Conservation (phyloP, 495 filamentous ascomycete species). For the Bombardia bombarda region DNA sequence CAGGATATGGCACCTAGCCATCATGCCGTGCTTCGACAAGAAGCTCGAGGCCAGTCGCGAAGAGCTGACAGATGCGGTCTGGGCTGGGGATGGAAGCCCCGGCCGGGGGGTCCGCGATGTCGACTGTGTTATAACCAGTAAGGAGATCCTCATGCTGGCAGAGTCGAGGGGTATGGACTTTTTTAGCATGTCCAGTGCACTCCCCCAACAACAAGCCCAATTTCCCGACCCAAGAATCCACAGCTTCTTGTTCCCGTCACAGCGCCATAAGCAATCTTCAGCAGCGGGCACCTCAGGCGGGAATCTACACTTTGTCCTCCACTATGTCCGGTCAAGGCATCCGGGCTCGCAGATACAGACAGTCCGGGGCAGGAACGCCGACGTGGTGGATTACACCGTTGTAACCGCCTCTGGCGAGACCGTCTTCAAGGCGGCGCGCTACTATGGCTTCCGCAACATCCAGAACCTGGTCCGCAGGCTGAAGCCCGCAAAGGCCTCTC, state of each 20-base stretch:
- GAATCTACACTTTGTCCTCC: constrained; percentile 74
- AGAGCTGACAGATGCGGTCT: constrained; percentile 77
- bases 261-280: constrained; percentile 14
- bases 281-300: constrained; percentile 76
- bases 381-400: constrained; percentile 78
- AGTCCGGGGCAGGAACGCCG: constrained; percentile 74
- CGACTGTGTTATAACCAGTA: constrained; percentile 94
- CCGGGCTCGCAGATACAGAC: constrained; percentile 60
- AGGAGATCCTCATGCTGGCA: constrained; percentile 83
- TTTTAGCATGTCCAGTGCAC: constrained; percentile 52
- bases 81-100: constrained; percentile 43
- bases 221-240: constrained; percentile 68
- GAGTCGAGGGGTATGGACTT: constrained; percentile 69
- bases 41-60: constrained; percentile 92
- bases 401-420: constrained; percentile 43
- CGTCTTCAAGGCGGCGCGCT: constrained; percentile 75
- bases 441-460: constrained; percentile 96
- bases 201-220: constrained; percentile 22
- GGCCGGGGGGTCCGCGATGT: constrained; percentile 69
- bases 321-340: constrained; percentile 58
- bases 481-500: constrained; percentile 66
- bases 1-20: constrained; percentile 83
- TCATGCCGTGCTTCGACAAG: constrained; percentile 99
- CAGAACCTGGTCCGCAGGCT: constrained; percentile 89
- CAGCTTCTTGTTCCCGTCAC: constrained; percentile 57